phyloP scores from a whole-genome alignment of 306 rosid species.

The Quercus aquifolioides region DNA sequence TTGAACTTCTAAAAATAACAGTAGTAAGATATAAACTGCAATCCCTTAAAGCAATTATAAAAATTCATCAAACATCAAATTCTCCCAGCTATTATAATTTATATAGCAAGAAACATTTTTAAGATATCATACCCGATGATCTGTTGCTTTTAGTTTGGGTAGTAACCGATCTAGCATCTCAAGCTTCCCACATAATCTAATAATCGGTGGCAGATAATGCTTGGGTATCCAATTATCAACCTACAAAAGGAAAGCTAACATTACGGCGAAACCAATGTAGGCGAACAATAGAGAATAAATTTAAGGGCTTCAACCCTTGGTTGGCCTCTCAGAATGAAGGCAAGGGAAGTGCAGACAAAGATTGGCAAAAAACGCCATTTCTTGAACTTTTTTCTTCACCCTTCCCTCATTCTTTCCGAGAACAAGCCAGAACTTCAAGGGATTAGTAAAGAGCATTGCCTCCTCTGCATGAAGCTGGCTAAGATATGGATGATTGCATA shows the following conservation, averaged over 20 bases:
- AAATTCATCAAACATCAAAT: background rate
- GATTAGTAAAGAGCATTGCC: constrained; percentile 54
- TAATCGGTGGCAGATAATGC: constrained; percentile 89
- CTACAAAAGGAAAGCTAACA: constrained; percentile 42
- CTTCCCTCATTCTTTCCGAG: constrained; percentile 10
- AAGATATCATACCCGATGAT: constrained; percentile 82
- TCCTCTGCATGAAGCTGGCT: constrained; percentile 98
- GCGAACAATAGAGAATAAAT: constrained; percentile 1
- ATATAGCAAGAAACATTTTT: background rate
- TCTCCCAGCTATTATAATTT: background rate
- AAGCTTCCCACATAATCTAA: constrained; percentile 98
- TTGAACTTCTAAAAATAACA: constrained; percentile 9
- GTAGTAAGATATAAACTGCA: constrained; percentile 2
- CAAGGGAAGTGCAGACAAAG: constrained; percentile 1
- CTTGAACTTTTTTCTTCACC: constrained; percentile 10
- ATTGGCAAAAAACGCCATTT: background rate
- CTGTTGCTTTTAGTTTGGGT: constrained; percentile 94
- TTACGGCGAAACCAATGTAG: constrained; percentile 3
- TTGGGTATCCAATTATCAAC: constrained; percentile 79
- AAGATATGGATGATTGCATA: constrained; percentile 98
- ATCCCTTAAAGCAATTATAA: background rate
- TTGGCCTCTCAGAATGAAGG: constrained; percentile 13
- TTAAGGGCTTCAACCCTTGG: constrained; percentile 13
- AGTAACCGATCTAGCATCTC: constrained; percentile 96
- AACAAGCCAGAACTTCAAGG: constrained; percentile 9